Conservation (phyloP, 495 filamentous ascomycete genomes). For the Evansstolkia leycettana region DNA sequence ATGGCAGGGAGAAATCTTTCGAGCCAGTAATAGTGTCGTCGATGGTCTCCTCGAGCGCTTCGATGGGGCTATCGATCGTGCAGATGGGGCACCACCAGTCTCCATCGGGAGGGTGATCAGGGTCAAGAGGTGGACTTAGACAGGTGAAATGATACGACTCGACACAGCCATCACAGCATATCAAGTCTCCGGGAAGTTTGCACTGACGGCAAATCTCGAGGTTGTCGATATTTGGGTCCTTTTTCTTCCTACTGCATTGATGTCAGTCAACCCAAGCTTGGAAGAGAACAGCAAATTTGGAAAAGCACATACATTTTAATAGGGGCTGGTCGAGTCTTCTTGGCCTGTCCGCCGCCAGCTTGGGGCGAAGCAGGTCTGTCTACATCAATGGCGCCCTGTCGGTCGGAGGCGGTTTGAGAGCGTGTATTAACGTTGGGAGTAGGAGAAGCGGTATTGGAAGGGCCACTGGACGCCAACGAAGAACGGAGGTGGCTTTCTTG, state of each 20-base stretch:
- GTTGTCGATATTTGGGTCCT: conserved; percentile 49
- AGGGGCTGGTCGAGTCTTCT: not conserved
- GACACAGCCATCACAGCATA: conserved; percentile 87
- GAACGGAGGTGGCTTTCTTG: conserved; percentile 15
- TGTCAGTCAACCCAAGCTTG: conserved; percentile 4
- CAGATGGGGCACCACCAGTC: conserved; percentile 83
- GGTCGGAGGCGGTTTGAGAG: not conserved
- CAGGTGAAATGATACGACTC: conserved; percentile 81
- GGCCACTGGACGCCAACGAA: conserved; percentile 8
- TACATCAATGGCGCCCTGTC: not conserved
- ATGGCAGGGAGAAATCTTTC: conserved; percentile 62
- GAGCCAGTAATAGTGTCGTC: conserved; percentile 14
- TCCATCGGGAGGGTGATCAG: conserved; percentile 49
- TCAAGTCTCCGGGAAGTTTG: conserved; percentile 63
- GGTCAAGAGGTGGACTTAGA: conserved; percentile 62
- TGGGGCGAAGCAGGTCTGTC: not conserved
- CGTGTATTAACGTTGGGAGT: not conserved
- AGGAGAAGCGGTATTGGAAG: conserved; percentile 8
- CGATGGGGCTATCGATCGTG: conserved; percentile 42
- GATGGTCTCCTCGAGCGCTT: conserved; percentile 36
- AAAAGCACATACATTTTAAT: not conserved
- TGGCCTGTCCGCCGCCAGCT: not conserved
- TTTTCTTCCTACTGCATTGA: conserved; percentile 12
- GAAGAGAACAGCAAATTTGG: conserved; percentile 6
- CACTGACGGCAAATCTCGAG: conserved; percentile 81